A percentile compares a stretch with the other conserved stretches of the same genome.
phyloP scores from a whole-genome alignment of 805 yeast genomes.

The Brettanomyces sp. region DNA sequence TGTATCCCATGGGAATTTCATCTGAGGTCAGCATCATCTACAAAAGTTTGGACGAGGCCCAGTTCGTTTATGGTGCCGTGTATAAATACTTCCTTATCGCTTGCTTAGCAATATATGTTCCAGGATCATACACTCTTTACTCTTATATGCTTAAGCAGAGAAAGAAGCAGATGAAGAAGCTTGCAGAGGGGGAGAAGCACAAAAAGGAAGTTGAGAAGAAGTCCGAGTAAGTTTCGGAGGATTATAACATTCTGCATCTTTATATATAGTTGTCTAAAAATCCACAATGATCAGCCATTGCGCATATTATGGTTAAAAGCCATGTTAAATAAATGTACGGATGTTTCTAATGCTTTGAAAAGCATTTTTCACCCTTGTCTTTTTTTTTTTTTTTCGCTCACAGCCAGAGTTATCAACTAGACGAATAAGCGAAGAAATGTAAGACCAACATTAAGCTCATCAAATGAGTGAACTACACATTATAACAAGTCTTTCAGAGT shows the following conservation, averaged over 20 bases:
- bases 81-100: slow-evolving; percentile 48
- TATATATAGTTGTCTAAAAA: not conserved
- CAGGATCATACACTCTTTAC: slow-evolving; percentile 80
- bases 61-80: slow-evolving; percentile 34
- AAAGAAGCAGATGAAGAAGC: slow-evolving; percentile 53
- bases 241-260: not conserved
- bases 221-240: not conserved
- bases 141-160: slow-evolving; percentile 87
- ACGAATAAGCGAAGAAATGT: too few species aligned
- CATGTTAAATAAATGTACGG: too few species aligned
- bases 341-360: too few species aligned
- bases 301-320: too few species aligned
- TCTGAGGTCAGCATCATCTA: slow-evolving; percentile 68
- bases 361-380: too few species aligned
- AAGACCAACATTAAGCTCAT: too few species aligned
- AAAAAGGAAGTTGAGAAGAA: not conserved
- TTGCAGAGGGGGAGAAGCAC: slow-evolving; percentile 11
- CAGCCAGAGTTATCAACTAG: too few species aligned
- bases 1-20: slow-evolving; percentile 90
- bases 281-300: too few species aligned
- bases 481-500: too few species aligned
- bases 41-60: slow-evolving; percentile 64
- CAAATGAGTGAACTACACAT: too few species aligned
- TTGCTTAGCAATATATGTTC: slow-evolving; percentile 61
- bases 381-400: too few species aligned